These are phyloP conservation scores for Blastosporella zonata DNA, from an alignment of 1,284 basidiomycete species.

Conservation along the genomic window DNA sequence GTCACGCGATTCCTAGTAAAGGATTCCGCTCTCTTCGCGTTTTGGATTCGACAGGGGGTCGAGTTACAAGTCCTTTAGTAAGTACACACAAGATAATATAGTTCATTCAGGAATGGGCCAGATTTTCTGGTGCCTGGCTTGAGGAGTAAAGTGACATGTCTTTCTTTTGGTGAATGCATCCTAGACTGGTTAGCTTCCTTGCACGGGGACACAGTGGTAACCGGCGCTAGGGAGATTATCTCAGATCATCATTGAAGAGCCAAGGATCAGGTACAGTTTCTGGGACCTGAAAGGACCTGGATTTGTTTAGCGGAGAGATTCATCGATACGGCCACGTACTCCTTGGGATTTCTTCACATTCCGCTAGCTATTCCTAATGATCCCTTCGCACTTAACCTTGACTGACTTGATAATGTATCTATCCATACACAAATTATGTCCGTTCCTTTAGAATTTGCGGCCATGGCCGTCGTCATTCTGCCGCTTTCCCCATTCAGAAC, in stretches of 20 bases:
- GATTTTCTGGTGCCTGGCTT: conserved; percentile 16
- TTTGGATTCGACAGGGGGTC: conserved; percentile 18
- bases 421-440: too few species aligned
- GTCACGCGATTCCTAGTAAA: conserved; percentile 17
- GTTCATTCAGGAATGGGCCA: conserved; percentile 18
- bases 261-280: conserved; percentile 15
- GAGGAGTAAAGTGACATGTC: conserved; percentile 16
- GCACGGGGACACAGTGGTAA: conserved; percentile 14
- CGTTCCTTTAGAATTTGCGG: not conserved
- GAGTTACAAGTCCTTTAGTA: conserved; percentile 19
- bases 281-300: not conserved
- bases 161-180: conserved; percentile 9
- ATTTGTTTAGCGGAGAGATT: not conserved
- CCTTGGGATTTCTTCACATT: too few species aligned
- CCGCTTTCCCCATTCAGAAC: conserved; percentile 10
- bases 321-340: not conserved
- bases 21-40: conserved; percentile 20
- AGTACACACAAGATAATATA: conserved; percentile 16
- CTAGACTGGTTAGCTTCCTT: conserved; percentile 20
- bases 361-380: too few species aligned
- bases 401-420: too few species aligned
- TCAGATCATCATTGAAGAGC: conserved; percentile 19
- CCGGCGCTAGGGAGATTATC: conserved; percentile 14
- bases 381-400: too few species aligned
- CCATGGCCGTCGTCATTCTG: not conserved